These are phyloP conservation scores for Mucor racemosus DNA, from an alignment of 371 early-diverging fungal genomes.

Conservation along the genomic window DNA sequence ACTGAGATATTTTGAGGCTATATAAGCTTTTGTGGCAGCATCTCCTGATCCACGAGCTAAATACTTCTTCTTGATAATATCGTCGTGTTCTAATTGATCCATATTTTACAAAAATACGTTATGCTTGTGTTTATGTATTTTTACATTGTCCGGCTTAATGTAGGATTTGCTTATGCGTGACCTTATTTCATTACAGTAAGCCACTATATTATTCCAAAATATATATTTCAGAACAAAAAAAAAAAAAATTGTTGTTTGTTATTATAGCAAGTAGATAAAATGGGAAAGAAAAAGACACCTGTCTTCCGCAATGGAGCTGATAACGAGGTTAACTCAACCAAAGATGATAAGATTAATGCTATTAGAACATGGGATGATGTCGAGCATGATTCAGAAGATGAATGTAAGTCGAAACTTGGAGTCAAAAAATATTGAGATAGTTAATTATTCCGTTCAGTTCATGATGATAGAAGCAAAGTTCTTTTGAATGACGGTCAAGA, in stretches of 20 bases:
- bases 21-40: constrained; percentile 53
- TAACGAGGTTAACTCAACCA: constrained; percentile 6
- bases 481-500: constrained; percentile 58
- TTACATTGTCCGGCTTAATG: background rate
- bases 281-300: constrained; percentile 54
- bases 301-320: constrained; percentile 38
- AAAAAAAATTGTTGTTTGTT: constrained; percentile 8
- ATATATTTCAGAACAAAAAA: background rate
- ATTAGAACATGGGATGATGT: constrained; percentile 79
- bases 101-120: constrained; percentile 13
- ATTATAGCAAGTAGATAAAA: constrained; percentile 9
- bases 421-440: too few relatives aligned
- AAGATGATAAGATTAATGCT: constrained; percentile 53
- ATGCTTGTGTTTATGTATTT: background rate
- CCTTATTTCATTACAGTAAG: background rate
- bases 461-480: constrained; percentile 60
- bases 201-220: background rate
- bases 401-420: constrained; percentile 56
- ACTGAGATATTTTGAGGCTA: constrained; percentile 49
- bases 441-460: constrained; percentile 36
- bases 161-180: background rate
- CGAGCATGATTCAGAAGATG: constrained; percentile 83
- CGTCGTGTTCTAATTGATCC: constrained; percentile 36
- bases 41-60: constrained; percentile 53
- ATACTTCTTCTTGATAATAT: constrained; percentile 41